Conservation (phyloP, 768 basidiomycete species). For the Cystobasidium tubakii region DNA sequence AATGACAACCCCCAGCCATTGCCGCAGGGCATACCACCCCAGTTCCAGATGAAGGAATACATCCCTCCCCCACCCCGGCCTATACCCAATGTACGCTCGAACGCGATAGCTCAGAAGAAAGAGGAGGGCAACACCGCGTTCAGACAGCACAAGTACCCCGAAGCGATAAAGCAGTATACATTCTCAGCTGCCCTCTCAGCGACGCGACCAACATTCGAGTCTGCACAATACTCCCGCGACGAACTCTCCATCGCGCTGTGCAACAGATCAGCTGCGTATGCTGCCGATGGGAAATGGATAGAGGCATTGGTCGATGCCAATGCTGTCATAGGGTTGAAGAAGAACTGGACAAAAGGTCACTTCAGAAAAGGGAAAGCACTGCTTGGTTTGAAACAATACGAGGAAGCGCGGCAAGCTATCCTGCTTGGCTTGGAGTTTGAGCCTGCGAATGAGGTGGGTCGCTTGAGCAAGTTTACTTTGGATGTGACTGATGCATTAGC, state of each 20-base stretch:
- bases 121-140: conserved; percentile 95
- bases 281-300: conserved; percentile 67
- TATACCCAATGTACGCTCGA: conserved; percentile 39
- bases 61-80: conserved; percentile 45
- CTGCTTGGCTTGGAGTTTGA: conserved; percentile 80
- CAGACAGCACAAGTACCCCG: conserved; percentile 63
- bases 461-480: not conserved
- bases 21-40: conserved; percentile 26
- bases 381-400: conserved; percentile 60
- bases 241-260: conserved; percentile 83
- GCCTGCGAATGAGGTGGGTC: conserved; percentile 58
- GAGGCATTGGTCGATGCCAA: conserved; percentile 83
- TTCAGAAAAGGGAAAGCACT: conserved; percentile 89
- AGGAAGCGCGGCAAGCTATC: conserved; percentile 76
- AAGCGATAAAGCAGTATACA: conserved; percentile 73
- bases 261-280: conserved; percentile 83
- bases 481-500: not conserved
- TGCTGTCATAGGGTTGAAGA: conserved; percentile 72
- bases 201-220: conserved; percentile 83
- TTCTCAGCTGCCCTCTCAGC: conserved; percentile 69
- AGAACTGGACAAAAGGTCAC: conserved; percentile 90
- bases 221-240: conserved; percentile 72
- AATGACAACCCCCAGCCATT: conserved; percentile 32
- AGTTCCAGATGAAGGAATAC: conserved; percentile 30
- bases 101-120: conserved; percentile 64